Base-by-base conservation (phyloP, 2,329 filamentous ascomycete genomes). In the Xylaria sp. region DNA sequence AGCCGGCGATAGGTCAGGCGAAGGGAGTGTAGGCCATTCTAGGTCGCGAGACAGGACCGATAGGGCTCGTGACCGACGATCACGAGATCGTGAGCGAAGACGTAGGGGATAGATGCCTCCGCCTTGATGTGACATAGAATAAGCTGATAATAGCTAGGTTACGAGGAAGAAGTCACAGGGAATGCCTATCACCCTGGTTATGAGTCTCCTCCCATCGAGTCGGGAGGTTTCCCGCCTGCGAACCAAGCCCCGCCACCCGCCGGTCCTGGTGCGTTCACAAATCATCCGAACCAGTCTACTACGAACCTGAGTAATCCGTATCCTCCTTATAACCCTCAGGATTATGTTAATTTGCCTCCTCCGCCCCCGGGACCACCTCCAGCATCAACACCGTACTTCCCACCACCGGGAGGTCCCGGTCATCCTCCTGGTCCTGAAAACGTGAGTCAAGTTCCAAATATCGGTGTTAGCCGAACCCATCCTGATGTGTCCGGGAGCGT, bases 61-160 rank as follows among this genome's bases (percentile, higher is more conserved):
- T 42, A 71, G 76, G 51, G 71, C 75, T 57, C 74, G 76, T 50
- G 75, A 77, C 35, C 74, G 78, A 23, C 74, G 77, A 66, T 78
- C 78, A 44, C 79, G 81, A 64, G 80, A 82, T 61, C 79, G 80
- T 60, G 79, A 79, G 55, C 75, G 78, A 63, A 76, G 74, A 63
- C 75, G 78, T 80, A 77, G 25, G 77, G 60, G 64, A 66, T n/a
- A n/a, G n/a, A n/a, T n/a, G n/a, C n/a, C n/a, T 50, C 16, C 12
- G 25, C 47, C 47, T 8, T 47, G 23, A 32, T 59, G 9, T 8
- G 4, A 42, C n/a, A 18, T 47, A 51, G 18, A 37, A 50, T 35
- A n/a, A 54, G 60, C 72, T 78, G 66, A 76, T 59, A 35, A 35
- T 25, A 27, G 47, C 32, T 54, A 79, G 77, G 74, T 8, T 79